Evolutionary conservation across 768 basidiomycete genomes (phyloP).

Genomic region (Calocera viscosa): DNA sequence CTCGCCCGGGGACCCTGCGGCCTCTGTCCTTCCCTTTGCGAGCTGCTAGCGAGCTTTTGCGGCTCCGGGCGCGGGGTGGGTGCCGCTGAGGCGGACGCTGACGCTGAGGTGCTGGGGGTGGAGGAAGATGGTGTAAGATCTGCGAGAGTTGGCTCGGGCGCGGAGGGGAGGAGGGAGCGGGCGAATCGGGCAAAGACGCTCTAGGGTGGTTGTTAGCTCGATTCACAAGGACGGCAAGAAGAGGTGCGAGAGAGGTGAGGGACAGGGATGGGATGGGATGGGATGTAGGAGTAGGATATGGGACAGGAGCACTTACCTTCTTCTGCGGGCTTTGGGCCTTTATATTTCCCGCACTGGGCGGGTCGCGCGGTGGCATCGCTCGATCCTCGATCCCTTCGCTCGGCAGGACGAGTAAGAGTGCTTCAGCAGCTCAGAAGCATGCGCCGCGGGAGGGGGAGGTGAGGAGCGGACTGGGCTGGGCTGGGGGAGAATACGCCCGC

Average conservation of each 20-base stretch:
- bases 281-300: background rate
- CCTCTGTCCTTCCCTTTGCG: background rate
- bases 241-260: background rate
- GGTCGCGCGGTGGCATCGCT: conserved; percentile 5
- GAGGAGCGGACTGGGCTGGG: no score
- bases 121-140: background rate
- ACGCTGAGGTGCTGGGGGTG: background rate
- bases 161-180: background rate
- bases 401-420: background rate
- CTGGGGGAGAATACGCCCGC: no score
- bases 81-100: background rate
- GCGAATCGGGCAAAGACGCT: background rate
- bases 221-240: background rate
- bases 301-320: background rate
- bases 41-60: background rate
- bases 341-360: background rate
- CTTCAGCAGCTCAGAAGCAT: conserved; percentile 22
- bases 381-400: background rate
- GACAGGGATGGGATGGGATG: background rate
- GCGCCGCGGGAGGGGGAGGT: no score
- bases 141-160: background rate
- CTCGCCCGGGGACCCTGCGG: background rate
- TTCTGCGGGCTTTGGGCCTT: background rate
- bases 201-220: no score
- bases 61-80: no score